phyloP scores from a whole-genome alignment of 352 stramenopile genomes.

The Peronosclerospora sorghi region DNA sequence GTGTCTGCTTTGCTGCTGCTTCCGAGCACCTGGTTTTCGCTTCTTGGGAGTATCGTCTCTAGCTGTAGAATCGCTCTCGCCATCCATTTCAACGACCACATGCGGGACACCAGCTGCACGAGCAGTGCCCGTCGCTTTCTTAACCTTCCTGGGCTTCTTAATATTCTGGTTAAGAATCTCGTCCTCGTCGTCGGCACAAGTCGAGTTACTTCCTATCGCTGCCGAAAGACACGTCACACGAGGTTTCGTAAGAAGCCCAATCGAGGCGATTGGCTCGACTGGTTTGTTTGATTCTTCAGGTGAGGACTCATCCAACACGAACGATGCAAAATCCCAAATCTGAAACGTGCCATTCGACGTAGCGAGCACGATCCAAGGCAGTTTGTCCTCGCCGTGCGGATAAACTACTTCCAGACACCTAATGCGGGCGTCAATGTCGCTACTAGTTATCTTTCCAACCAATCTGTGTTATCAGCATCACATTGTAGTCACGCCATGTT shows the following conservation, averaged over 20 bases:
- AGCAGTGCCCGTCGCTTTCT: conserved; percentile 11
- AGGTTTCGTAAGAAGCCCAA: conserved; percentile 54
- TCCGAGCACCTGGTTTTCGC: conserved; percentile 8
- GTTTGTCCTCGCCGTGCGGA: conserved; percentile 34
- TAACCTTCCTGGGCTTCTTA: conserved; percentile 39
- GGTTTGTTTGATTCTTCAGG: conserved; percentile 48
- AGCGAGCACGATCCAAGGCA: conserved; percentile 64
- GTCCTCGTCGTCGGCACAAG: conserved; percentile 8
- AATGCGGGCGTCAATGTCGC: conserved; percentile 56
- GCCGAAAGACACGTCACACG: conserved; percentile 66
- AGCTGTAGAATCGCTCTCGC: conserved; percentile 9
- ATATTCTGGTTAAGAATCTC: conserved; percentile 6
- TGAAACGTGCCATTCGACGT: conserved; percentile 68
- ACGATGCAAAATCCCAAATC: conserved; percentile 67
- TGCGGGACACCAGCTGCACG: conserved; percentile 28
- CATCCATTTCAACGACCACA: conserved; percentile 62
- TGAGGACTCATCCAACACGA: conserved; percentile 35
- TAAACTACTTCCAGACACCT: conserved; percentile 68
- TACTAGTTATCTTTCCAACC: conserved; percentile 55
- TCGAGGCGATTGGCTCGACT: conserved; percentile 48
- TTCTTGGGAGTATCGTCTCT: conserved; percentile 13
- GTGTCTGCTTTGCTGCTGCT: conserved; percentile 13
- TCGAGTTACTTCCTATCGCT: conserved; percentile 28
- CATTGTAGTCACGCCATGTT: not conserved
- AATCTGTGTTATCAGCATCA: conserved; percentile 21